A percentile compares a stretch with the other conserved stretches of the same genome.
Evolutionary conservation across 148 eudicot species (phyloP).

Genomic region (Rhododendron ferrugineum): DNA sequence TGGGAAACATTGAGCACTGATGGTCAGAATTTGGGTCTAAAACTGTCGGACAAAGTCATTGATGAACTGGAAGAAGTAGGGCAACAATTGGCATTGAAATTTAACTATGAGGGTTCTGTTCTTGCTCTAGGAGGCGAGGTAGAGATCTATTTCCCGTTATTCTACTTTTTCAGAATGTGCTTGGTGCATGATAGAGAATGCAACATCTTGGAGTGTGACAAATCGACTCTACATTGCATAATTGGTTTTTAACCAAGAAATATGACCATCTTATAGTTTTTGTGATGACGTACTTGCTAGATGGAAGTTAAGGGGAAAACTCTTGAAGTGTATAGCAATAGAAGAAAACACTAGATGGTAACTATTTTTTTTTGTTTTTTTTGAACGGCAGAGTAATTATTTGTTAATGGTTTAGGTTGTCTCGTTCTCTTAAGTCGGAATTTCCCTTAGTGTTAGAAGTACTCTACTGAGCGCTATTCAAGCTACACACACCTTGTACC

Average conservation of each 20-base stretch:
- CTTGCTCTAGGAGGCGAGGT: slow-evolving; percentile 88
- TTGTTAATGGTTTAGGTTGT: background rate
- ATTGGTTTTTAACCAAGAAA: background rate
- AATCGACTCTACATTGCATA: background rate
- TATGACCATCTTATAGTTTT: background rate
- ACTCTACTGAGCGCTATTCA: background rate
- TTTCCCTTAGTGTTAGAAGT: background rate
- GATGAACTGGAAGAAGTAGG: slow-evolving; percentile 62
- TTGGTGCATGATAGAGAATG: slow-evolving; percentile 9
- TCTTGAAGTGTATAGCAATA: background rate
- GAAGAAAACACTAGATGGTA: background rate
- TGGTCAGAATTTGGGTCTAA: slow-evolving; percentile 30
- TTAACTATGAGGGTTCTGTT: slow-evolving; percentile 59
- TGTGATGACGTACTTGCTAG: background rate
- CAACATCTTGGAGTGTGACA: background rate
- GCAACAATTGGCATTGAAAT: slow-evolving; percentile 64
- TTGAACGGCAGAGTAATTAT: background rate
- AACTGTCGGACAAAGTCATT: slow-evolving; percentile 50
- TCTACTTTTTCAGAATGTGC: background rate
- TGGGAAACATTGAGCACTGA: slow-evolving; percentile 40
- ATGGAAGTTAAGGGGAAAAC: background rate
- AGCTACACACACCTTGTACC: background rate
- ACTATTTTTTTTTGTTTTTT: background rate
- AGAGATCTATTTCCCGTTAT: slow-evolving; percentile 21
- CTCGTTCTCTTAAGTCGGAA: background rate